These are phyloP conservation scores for Tylopilus cervinicoccineus DNA, from an alignment of 768 basidiomycete genomes.

Conservation along the genomic window DNA sequence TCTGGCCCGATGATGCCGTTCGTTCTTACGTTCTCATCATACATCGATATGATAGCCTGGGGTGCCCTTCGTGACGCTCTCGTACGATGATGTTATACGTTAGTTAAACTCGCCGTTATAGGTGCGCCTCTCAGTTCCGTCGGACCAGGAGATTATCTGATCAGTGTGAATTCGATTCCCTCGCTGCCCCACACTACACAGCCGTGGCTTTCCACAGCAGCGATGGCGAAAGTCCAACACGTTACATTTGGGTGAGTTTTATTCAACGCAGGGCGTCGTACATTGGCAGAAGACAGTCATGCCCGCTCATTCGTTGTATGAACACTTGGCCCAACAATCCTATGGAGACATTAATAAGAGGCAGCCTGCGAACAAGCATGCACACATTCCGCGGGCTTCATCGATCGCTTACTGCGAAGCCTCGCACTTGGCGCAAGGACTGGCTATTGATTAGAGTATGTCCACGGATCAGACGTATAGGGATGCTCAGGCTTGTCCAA, in stretches of 20 bases:
- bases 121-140: background rate
- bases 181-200: conserved; percentile 19
- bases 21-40: conserved; percentile 6
- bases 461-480: conserved; percentile 15
- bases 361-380: conserved; percentile 6
- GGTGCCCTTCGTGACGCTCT: background rate
- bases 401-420: conserved; percentile 11
- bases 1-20: background rate
- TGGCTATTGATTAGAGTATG: conserved; percentile 7
- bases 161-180: conserved; percentile 13
- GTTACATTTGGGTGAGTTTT: background rate
- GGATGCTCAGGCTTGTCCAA: conserved; percentile 9
- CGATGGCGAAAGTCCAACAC: background rate
- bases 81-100: background rate
- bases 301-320: background rate
- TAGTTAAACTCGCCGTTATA: conserved; percentile 1
- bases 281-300: conserved; percentile 4
- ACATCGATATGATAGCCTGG: background rate
- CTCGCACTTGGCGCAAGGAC: conserved; percentile 19
- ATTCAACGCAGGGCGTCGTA: background rate
- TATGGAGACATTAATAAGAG: conserved; percentile 4
- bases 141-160: background rate
- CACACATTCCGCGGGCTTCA: conserved; percentile 15
- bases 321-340: background rate
- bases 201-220: conserved; percentile 2